Conservation (phyloP, 495 filamentous ascomycete genomes). For the Penicillium manginii region DNA sequence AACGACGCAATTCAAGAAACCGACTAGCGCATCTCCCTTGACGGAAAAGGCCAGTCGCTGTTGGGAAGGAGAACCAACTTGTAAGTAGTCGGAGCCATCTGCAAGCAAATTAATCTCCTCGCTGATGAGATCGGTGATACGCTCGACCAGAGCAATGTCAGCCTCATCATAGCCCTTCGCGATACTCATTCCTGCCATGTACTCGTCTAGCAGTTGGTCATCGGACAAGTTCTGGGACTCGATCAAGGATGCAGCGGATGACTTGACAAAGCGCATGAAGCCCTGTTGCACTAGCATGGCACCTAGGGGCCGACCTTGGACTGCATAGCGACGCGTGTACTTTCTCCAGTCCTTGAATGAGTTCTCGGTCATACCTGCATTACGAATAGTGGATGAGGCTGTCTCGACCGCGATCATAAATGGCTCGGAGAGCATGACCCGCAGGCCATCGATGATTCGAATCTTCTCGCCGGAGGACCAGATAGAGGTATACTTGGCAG, state of each 20-base stretch:
- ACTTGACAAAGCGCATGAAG: conserved; percentile 81
- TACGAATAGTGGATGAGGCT: conserved; percentile 83
- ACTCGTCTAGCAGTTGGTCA: conserved; percentile 73
- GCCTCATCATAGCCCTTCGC: conserved; percentile 50
- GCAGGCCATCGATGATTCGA: conserved; percentile 67
- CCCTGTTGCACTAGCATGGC: conserved; percentile 89
- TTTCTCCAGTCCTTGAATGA: conserved; percentile 77
- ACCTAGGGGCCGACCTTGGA: conserved; percentile 76
- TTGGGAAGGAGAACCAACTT: conserved; percentile 82
- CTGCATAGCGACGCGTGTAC: conserved; percentile 80
- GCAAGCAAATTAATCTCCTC: conserved; percentile 87
- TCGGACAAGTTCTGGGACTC: conserved; percentile 60
- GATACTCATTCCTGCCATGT: conserved; percentile 59
- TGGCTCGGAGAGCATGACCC: conserved; percentile 73
- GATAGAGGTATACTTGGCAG: conserved; percentile 73
- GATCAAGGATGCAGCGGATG: conserved; percentile 71
- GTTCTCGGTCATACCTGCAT: conserved; percentile 49
- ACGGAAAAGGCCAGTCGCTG: conserved; percentile 84
- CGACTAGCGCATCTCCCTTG: conserved; percentile 79
- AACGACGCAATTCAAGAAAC: conserved; percentile 81
- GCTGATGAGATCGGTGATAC: conserved; percentile 71
- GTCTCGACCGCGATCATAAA: conserved; percentile 85
- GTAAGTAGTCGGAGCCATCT: conserved; percentile 84
- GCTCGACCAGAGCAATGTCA: conserved; percentile 58
- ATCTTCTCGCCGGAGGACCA: conserved; percentile 75